Conservation (phyloP, 768 basidiomycete species). For the Amyloporia xantha region DNA sequence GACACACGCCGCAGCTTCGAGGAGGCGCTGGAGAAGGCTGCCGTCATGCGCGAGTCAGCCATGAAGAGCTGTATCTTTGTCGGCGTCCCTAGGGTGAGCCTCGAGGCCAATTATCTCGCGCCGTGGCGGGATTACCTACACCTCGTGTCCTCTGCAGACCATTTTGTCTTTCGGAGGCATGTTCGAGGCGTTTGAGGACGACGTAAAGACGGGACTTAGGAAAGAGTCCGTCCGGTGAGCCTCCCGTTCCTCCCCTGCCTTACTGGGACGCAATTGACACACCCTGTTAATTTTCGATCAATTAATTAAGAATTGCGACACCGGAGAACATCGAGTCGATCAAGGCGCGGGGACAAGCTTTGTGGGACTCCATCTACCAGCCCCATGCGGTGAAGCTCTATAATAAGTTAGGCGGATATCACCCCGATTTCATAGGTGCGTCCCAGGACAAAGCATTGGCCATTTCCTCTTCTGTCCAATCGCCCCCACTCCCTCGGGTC, state of each 20-base stretch:
- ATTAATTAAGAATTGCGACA: slow-evolving; percentile 43
- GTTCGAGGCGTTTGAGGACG: slow-evolving; percentile 70
- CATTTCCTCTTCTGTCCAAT: slow-evolving; percentile 4
- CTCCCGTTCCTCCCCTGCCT: not conserved
- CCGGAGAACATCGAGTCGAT: slow-evolving; percentile 64
- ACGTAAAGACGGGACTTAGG: slow-evolving; percentile 68
- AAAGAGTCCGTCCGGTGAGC: slow-evolving; percentile 57
- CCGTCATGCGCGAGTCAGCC: slow-evolving; percentile 83
- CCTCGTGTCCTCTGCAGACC: slow-evolving; percentile 38
- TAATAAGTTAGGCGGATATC: slow-evolving; percentile 79
- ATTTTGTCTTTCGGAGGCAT: slow-evolving; percentile 79
- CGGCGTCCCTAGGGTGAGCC: slow-evolving; percentile 63
- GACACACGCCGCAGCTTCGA: slow-evolving; percentile 38
- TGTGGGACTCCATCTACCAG: slow-evolving; percentile 86
- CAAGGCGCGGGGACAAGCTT: slow-evolving; percentile 54
- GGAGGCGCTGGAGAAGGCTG: slow-evolving; percentile 64
- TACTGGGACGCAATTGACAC: not conserved
- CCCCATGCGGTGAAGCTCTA: slow-evolving; percentile 88
- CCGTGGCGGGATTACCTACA: not conserved
- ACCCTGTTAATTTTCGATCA: slow-evolving; percentile 1
- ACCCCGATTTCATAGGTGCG: slow-evolving; percentile 92
- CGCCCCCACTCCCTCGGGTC: slow-evolving; percentile 3
- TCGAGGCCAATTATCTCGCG: not conserved
- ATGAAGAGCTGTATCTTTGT: slow-evolving; percentile 88
- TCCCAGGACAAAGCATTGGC: slow-evolving; percentile 21